Conservation (phyloP, 2,329 filamentous ascomycete species). For the Epichloe elymi region DNA sequence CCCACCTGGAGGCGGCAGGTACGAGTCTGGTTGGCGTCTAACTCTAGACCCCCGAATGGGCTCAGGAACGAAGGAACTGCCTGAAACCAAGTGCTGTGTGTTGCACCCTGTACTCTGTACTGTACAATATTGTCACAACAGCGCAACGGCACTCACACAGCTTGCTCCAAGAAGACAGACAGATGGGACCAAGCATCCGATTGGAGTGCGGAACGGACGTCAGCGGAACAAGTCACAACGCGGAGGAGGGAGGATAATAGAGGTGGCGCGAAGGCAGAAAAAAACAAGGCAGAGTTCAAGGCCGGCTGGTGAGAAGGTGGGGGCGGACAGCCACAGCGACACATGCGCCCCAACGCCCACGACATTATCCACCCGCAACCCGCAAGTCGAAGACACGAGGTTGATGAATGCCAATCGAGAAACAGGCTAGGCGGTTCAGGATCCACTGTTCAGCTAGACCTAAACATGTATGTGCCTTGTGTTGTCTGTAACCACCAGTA, state of each 20-base stretch:
- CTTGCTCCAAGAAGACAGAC: background rate
- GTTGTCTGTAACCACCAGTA: no score
- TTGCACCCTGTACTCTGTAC: no score
- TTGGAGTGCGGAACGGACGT: background rate
- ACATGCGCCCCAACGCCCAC: background rate
- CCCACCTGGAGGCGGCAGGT: background rate
- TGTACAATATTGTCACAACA: no score
- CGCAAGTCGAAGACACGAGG: no score
- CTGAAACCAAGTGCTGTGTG: background rate
- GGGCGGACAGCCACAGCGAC: slow-evolving; percentile 1
- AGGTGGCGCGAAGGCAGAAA: background rate
- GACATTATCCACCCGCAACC: no score
- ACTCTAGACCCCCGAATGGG: background rate
- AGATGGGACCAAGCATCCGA: background rate
- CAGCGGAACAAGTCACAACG: background rate
- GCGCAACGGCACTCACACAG: background rate
- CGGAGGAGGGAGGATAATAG: background rate
- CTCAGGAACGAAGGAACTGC: background rate
- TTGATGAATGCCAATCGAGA: no score
- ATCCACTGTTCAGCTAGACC: no score
- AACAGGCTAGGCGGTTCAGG: no score
- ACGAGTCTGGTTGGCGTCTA: background rate
- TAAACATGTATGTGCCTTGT: no score
- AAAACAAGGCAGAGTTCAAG: slow-evolving; percentile 4
- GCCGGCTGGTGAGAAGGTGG: background rate